A percentile compares a stretch with the other conserved stretches of the same genome.
phyloP scores from a whole-genome alignment of 2,329 filamentous ascomycete species.

The Conoideocrella luteorostrata region DNA sequence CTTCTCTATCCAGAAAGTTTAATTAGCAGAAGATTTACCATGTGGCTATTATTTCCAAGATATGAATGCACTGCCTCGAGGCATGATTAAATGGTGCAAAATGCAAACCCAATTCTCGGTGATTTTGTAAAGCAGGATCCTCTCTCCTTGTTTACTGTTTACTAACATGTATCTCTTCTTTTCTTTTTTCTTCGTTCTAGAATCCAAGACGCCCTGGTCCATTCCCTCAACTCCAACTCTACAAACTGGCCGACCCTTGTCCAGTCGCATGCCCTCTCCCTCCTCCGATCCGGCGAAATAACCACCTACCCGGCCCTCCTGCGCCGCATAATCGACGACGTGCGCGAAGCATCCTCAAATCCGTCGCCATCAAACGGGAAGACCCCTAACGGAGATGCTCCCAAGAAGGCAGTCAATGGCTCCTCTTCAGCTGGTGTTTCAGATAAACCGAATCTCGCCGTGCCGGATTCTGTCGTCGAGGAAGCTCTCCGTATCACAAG shows the following conservation, averaged over 20 bases:
- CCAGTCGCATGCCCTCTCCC: conserved; percentile 51
- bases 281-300: conserved; percentile 54
- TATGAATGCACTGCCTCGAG: no score
- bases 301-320: conserved; percentile 57
- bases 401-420: conserved; percentile 22
- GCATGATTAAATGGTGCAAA: no score
- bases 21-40: no score
- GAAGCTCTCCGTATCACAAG: conserved; percentile 55
- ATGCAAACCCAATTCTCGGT: no score
- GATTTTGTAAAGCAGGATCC: no score
- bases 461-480: conserved; percentile 54
- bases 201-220: conserved; percentile 59
- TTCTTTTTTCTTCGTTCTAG: no score
- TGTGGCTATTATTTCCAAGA: no score
- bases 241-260: conserved; percentile 58
- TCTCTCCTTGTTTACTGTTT: no score
- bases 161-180: no score
- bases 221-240: conserved; percentile 52
- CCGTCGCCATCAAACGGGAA: conserved; percentile 26
- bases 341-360: conserved; percentile 41
- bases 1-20: no score
- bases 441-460: conserved; percentile 38
- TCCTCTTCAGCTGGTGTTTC: no score
- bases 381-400: conserved; percentile 24
- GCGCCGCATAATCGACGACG: conserved; percentile 54